Conservation (phyloP, 352 stramenopile genomes). For the Pythium scleroteichum region DNA sequence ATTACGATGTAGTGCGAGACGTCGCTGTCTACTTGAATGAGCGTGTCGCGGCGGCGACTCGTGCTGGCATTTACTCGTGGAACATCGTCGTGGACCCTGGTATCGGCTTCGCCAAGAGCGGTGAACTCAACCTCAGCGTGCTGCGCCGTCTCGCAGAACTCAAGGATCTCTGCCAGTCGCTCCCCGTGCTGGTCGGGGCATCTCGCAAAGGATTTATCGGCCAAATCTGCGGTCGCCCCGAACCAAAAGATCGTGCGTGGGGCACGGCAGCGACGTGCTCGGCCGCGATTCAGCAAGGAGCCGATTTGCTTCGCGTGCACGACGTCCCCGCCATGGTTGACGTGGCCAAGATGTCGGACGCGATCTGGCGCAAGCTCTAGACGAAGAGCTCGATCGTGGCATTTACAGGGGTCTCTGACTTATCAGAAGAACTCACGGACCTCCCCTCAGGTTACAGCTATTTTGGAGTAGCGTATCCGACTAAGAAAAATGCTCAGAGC, state of each 20-base stretch:
- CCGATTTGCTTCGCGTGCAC: constrained; percentile 95
- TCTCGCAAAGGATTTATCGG: constrained; percentile 98
- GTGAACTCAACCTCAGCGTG: constrained; percentile 90
- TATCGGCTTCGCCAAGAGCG: constrained; percentile 97
- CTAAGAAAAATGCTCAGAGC: background rate
- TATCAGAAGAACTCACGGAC: background rate
- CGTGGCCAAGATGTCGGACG: constrained; percentile 89
- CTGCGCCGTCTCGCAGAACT: constrained; percentile 76
- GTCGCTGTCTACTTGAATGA: constrained; percentile 82
- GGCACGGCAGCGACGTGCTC: constrained; percentile 93
- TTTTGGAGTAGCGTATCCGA: background rate
- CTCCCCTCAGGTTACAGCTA: background rate
- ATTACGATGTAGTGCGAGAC: constrained; percentile 89
- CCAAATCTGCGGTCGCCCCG: constrained; percentile 83
- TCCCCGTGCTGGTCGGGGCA: constrained; percentile 86
- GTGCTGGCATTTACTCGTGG: constrained; percentile 91
- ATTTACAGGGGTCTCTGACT: background rate
- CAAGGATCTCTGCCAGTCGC: constrained; percentile 43
- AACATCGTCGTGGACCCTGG: constrained; percentile 96
- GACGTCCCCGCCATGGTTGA: constrained; percentile 92
- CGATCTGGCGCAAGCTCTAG: constrained; percentile 69
- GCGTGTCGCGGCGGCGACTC: constrained; percentile 73
- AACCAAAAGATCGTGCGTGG: constrained; percentile 90
- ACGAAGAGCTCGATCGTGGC: background rate
- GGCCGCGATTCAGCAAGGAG: constrained; percentile 69